phyloP scores from a whole-genome alignment of 2,329 filamentous ascomycete species.

The Juglanconis sp. region DNA sequence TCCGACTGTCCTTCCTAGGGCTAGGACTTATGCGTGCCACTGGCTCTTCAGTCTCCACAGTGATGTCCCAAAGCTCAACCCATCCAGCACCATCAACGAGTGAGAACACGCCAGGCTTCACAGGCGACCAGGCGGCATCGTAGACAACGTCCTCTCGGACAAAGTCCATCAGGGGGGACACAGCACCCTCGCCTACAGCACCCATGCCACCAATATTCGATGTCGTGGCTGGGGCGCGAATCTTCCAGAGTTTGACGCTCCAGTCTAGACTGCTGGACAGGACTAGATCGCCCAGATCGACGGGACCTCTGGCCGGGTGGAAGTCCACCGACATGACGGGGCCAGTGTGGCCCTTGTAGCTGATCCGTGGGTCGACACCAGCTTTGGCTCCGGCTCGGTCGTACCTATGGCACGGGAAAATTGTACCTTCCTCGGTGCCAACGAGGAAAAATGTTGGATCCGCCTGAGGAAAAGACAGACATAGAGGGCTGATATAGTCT shows the following conservation, averaged over 20 bases:
- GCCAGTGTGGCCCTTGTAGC: constrained; percentile 85
- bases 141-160: constrained; percentile 95
- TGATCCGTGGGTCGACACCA: constrained; percentile 83
- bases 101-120: constrained; percentile 91
- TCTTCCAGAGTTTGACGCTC: constrained; percentile 96
- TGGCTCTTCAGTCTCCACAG: constrained; percentile 87
- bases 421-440: constrained; percentile 92
- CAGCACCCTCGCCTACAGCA: constrained; percentile 45
- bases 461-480: constrained; percentile 88
- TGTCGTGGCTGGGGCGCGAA: constrained; percentile 74
- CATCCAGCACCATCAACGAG: constrained; percentile 90
- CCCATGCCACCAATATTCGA: constrained; percentile 47
- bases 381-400: constrained; percentile 96
- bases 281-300: constrained; percentile 91
- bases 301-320: constrained; percentile 85
- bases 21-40: constrained; percentile 76
- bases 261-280: constrained; percentile 92
- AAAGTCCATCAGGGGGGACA: constrained; percentile 81
- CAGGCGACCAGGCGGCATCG: constrained; percentile 90
- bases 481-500: constrained; percentile 92
- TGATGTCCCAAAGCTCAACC: constrained; percentile 94
- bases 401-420: constrained; percentile 95
- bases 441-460: constrained; percentile 98
- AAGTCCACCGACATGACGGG: constrained; percentile 96
- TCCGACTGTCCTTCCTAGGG: constrained; percentile 59